Base-by-base conservation (phyloP, 495 filamentous ascomycete species). In the Parathielavia hyrcaniae region DNA sequence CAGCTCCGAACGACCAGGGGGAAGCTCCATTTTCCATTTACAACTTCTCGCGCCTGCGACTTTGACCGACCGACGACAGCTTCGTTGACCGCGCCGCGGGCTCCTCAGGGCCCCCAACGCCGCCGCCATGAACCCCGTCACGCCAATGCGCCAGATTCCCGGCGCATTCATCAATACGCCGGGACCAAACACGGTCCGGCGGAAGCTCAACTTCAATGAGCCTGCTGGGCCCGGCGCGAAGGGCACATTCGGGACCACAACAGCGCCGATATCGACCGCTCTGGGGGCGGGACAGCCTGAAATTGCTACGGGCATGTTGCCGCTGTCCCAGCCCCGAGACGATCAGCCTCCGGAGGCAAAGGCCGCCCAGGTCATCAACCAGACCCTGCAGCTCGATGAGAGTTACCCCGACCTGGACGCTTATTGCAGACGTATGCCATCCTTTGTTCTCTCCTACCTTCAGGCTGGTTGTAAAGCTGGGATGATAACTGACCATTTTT, bases 371-470 rank as follows among this genome's bases (percentile, higher is more conserved):
- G 91, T 86, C n/a, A 83, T 99, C 65, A 93, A 92, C 74, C 81
- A 87, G 61, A 83, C 84, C 14, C 72, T 97, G 23, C 70, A 75
- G 35, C 77, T 79, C 53, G 95, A 97, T 67, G 78, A 83, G 63
- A 83, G 84, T 64, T 97, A 89, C 67, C 91, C 91, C 10, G 89
- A 95, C 60, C 76, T 99, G 6, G 93, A 97, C 71, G 87, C 81
- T 63, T 96, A 96, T 71, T 78, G 95, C 61, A 84, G 83, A 67
- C 91, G 91, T 97, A 79, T 78, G 87, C 83, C 39, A 49, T 7
- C 30, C 9, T 26, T 19, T 22, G 34, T 23, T 51, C 20, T 12
- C 23, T 38, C 2, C 16, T n/a, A 3, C 0, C 36, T 7, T 11
- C 20, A 19, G 14, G 17, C 60, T 20, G 19, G 0, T 39, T 52